A percentile compares a stretch with the other conserved stretches of the same genome.
Evolutionary conservation across 768 basidiomycete species (phyloP).

Genomic region (Hortiboletus campestris): DNA sequence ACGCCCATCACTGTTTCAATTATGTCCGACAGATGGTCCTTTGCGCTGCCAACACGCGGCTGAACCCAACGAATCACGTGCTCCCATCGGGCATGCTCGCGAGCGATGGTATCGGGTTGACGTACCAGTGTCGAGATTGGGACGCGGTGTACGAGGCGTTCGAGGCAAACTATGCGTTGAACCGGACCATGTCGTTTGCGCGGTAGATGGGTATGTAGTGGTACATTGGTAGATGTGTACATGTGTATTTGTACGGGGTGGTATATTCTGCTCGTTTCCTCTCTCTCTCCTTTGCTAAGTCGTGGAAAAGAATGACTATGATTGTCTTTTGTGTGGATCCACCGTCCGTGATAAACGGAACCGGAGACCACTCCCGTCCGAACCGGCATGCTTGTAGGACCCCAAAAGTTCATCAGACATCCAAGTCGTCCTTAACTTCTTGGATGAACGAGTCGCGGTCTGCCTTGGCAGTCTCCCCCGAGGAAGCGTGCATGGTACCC

Average conservation of each 20-base stretch:
- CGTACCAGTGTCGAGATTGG: conserved; percentile 25
- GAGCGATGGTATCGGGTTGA: conserved; percentile 22
- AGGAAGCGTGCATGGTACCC: conserved; percentile 4
- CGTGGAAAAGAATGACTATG: too few relatives aligned
- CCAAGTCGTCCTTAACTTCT: background rate
- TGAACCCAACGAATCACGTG: conserved; percentile 26
- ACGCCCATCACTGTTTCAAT: conserved; percentile 38
- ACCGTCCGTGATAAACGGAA: background rate
- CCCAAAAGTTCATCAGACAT: background rate
- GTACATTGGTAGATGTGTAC: background rate
- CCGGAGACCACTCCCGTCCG: background rate
- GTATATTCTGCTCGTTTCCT: too few relatives aligned
- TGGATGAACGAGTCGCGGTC: conserved; percentile 12
- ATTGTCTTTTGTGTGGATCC: too few relatives aligned
- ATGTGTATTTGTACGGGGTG: background rate
- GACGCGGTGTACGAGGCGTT: conserved; percentile 20
- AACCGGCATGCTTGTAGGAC: background rate
- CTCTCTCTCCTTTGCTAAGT: too few relatives aligned
- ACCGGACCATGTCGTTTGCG: conserved; percentile 15
- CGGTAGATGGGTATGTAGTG: background rate
- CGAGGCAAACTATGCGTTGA: conserved; percentile 20
- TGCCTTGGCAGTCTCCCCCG: background rate
- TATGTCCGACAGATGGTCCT: conserved; percentile 39
- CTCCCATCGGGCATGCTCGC: conserved; percentile 8
- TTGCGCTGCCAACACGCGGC: conserved; percentile 34